phyloP scores from a whole-genome alignment of 208 protist genomes.

The Herpetomonas tarakana region DNA sequence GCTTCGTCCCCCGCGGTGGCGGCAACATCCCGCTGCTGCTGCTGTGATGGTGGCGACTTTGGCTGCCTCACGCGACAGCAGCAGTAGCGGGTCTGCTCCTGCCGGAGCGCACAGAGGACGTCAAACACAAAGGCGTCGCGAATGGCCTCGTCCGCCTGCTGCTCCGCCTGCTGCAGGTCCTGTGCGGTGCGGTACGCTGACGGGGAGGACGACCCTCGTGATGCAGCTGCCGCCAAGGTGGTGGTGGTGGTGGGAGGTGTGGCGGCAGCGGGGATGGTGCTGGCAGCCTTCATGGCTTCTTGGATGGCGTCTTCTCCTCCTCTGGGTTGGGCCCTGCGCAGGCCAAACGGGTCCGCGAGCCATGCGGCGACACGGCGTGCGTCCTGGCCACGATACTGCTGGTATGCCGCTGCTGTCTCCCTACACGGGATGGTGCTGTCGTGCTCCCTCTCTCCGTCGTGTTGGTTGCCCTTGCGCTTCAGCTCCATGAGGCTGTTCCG shows the following conservation, averaged over 20 bases:
- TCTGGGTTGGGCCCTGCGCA: no score
- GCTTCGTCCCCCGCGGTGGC: no score
- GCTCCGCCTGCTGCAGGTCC: neutral
- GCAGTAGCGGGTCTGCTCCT: conserved; percentile 39
- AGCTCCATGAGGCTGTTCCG: conserved; percentile 8
- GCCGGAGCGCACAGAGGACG: conserved; percentile 53
- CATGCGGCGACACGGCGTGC: neutral
- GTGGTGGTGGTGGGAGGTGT: neutral
- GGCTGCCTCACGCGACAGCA: neutral
- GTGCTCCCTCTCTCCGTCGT: no score
- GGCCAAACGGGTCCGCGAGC: neutral
- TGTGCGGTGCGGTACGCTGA: neutral
- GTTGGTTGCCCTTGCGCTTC: neutral
- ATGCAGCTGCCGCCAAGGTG: neutral
- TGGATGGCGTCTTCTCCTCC: no score
- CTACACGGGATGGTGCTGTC: neutral
- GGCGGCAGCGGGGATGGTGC: no score
- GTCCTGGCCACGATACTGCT: neutral
- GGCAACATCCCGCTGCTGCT: conserved; percentile 22
- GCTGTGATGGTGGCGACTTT: neutral
- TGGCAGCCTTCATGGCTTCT: no score
- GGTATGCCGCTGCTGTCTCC: neutral
- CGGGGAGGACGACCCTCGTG: neutral
- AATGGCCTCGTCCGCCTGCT: neutral
- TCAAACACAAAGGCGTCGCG: conserved; percentile 46